A percentile compares a stretch with the other conserved stretches of the same genome.
phyloP scores from a whole-genome alignment of 805 yeast genomes.

The Spathaspora passalidarum region DNA sequence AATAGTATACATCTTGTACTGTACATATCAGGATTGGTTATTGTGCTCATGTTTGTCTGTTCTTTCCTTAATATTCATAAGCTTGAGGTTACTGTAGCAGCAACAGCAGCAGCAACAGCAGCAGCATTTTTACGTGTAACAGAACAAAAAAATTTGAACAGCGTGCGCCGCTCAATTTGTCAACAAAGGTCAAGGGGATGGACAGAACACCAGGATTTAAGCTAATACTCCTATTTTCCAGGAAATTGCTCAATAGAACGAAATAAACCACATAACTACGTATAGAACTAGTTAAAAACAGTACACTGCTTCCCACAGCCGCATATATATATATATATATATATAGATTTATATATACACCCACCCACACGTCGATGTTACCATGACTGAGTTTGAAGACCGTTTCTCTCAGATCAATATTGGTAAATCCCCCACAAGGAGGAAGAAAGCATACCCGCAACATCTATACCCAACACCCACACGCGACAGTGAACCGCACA shows the following conservation, averaged over 20 bases:
- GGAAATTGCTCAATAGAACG: too few relatives aligned
- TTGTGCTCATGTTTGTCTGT: neutral
- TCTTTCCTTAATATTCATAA: too few relatives aligned
- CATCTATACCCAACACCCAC: constrained; percentile 13
- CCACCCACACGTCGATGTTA: neutral
- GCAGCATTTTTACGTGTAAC: too few relatives aligned
- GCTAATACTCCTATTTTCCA: too few relatives aligned
- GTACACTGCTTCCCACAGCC: too few relatives aligned
- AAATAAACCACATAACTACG: too few relatives aligned
- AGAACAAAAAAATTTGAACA: neutral
- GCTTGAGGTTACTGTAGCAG: too few relatives aligned
- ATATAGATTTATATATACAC: too few relatives aligned
- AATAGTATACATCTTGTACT: constrained; percentile 32
- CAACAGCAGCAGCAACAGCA: too few relatives aligned
- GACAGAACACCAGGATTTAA: too few relatives aligned
- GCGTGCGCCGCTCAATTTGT: neutral
- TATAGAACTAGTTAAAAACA: too few relatives aligned
- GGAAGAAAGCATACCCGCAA: constrained; percentile 20
- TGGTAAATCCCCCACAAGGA: constrained; percentile 19
- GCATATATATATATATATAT: too few relatives aligned
- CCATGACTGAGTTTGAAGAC: constrained; percentile 19
- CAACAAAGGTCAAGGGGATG: neutral
- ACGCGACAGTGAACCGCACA: neutral
- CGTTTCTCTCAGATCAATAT: constrained; percentile 31
- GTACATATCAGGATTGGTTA: constrained; percentile 9